Percentiles rank a stretch among this genome's conserved stretches.
Conservation (phyloP, 441 rosid species). For the Adansonia grandidieri region DNA sequence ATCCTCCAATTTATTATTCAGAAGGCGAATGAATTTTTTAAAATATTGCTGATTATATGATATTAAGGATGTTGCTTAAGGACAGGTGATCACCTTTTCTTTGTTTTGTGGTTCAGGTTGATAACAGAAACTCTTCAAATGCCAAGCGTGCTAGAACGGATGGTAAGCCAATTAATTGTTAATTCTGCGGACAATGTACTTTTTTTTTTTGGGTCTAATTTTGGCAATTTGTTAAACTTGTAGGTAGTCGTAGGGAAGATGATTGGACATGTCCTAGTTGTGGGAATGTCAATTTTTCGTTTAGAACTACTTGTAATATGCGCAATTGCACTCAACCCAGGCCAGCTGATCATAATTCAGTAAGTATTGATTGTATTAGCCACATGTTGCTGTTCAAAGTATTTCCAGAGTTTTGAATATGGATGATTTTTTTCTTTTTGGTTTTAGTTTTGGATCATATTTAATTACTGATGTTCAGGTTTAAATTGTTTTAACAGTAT, state of each 20-base stretch:
- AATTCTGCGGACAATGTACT: not conserved
- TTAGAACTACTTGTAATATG: constrained; percentile 98
- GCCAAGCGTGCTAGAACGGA: constrained; percentile 99
- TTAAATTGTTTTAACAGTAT: constrained; percentile 5
- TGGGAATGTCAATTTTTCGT: constrained; percentile 94
- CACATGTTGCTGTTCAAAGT: not conserved
- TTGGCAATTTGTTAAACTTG: not conserved
- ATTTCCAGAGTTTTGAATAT: not conserved
- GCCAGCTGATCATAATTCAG: constrained; percentile 91
- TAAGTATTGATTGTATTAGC: constrained; percentile 33
- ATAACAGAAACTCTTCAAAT: constrained; percentile 91
- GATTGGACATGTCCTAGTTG: constrained; percentile 99
- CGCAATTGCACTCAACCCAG: constrained; percentile 95
- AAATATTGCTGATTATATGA: not conserved
- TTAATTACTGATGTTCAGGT: not conserved
- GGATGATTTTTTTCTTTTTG: not conserved
- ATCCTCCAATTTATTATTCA: not conserved
- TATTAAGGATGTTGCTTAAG: not conserved
- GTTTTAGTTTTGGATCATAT: not conserved
- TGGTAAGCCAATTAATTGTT: constrained; percentile 49
- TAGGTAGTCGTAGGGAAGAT: constrained; percentile 85
- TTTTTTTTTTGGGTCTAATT: not conserved
- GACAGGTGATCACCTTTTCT: not conserved
- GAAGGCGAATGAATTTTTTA: not conserved
- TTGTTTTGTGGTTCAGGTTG: constrained; percentile 53